phyloP scores from a whole-genome alignment of 345 rosid genomes.

The Cardamine occulta region DNA sequence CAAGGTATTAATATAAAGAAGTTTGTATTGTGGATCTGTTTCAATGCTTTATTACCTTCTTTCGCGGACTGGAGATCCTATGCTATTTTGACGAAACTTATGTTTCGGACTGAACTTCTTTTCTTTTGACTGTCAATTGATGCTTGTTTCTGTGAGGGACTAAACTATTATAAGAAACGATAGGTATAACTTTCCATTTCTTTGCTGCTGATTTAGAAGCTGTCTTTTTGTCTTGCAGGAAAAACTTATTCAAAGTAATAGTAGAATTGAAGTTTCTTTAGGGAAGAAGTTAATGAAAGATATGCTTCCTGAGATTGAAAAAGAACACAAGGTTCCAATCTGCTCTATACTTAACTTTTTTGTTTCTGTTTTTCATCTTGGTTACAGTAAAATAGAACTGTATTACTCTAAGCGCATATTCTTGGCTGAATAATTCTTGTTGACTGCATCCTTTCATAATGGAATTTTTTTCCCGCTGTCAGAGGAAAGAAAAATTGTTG shows the following conservation, averaged over 20 bases:
- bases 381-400: constrained; percentile 18
- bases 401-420: not conserved
- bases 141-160: constrained; percentile 11
- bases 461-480: constrained; percentile 7
- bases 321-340: constrained; percentile 82
- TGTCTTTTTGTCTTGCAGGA: constrained; percentile 60
- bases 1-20: constrained; percentile 1
- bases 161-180: constrained; percentile 2
- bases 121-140: constrained; percentile 18
- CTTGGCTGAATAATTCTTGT: constrained; percentile 18
- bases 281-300: constrained; percentile 91
- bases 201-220: constrained; percentile 9
- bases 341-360: constrained; percentile 1
- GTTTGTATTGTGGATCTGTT: not conserved
- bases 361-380: constrained; percentile 8
- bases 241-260: constrained; percentile 81
- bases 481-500: constrained; percentile 44
- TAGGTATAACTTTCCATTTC: not conserved
- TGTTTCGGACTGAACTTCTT: constrained; percentile 10
- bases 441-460: constrained; percentile 15
- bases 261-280: constrained; percentile 82
- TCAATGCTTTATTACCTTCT: not conserved
- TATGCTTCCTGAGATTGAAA: constrained; percentile 97
- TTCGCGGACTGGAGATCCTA: constrained; percentile 2
- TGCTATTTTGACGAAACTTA: not conserved